These are phyloP conservation scores for Chloris gayana DNA, from an alignment of 176 grass and related monocot genomes.

Conservation along the genomic window DNA sequence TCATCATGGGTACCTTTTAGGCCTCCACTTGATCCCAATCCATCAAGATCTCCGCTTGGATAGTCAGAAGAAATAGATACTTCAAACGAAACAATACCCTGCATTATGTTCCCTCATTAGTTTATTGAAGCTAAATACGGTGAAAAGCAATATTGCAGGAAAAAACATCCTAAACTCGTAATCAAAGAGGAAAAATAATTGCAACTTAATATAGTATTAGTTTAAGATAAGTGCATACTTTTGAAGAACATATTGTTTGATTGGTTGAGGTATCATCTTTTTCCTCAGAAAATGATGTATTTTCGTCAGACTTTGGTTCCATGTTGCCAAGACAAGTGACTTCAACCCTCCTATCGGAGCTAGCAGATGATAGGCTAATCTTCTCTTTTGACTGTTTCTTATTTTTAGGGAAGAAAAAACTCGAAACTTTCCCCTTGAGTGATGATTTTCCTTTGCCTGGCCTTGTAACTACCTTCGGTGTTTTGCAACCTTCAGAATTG, in stretches of 20 bases:
- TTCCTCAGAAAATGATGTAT: slow-evolving; percentile 40
- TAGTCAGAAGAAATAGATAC: slow-evolving; percentile 35
- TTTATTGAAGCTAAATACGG: slow-evolving; percentile 28
- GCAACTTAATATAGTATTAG: not conserved
- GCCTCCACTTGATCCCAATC: slow-evolving; percentile 32
- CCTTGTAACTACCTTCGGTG: slow-evolving; percentile 33
- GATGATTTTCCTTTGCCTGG: slow-evolving; percentile 67
- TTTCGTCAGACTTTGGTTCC: slow-evolving; percentile 10
- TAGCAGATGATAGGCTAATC: slow-evolving; percentile 39
- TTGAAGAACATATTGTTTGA: slow-evolving; percentile 41
- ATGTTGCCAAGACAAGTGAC: slow-evolving; percentile 33
- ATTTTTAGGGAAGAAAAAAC: slow-evolving; percentile 78
- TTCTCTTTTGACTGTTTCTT: slow-evolving; percentile 67
- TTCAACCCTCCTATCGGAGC: slow-evolving; percentile 22
- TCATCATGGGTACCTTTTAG: slow-evolving; percentile 47
- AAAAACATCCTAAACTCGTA: not conserved
- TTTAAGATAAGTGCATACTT: slow-evolving; percentile 40
- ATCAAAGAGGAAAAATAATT: slow-evolving; percentile 9
- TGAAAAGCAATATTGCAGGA: not conserved
- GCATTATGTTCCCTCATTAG: slow-evolving; percentile 32
- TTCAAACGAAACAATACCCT: slow-evolving; percentile 55
- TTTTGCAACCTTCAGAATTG: slow-evolving; percentile 51
- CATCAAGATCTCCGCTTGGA: slow-evolving; percentile 48
- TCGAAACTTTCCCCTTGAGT: slow-evolving; percentile 84
- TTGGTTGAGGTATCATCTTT: slow-evolving; percentile 29